Evolutionary conservation across 2,329 filamentous ascomycete genomes (phyloP).

Genomic region (Daldinia eschscholtzii): DNA sequence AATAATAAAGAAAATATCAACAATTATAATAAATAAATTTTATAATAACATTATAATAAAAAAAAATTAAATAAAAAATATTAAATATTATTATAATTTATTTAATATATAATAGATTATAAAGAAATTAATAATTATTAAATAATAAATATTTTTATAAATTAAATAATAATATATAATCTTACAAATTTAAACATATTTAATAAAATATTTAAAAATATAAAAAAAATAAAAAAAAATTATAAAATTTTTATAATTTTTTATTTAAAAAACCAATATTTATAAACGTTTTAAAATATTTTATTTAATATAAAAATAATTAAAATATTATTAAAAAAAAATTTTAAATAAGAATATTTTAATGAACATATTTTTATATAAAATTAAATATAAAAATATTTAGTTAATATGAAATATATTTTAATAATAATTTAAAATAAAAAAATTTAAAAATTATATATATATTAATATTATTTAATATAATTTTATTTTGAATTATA

Average conservation of each 20-base stretch:
- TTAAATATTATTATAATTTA: neutral
- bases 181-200: no score
- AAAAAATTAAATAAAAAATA: neutral
- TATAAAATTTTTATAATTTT: no score
- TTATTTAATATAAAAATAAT: neutral
- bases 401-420: neutral
- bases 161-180: neutral
- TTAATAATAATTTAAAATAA: conserved; percentile 6
- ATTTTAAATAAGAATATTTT: no score
- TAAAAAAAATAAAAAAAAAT: no score
- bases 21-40: neutral
- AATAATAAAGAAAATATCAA: neutral
- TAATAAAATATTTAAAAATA: no score
- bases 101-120: neutral
- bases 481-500: conserved; percentile 1
- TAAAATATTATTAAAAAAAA: no score
- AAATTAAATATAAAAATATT: neutral
- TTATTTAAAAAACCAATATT: no score
- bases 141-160: neutral
- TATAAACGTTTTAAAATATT: neutral
- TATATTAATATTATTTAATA: neutral
- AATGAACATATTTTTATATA: neutral
- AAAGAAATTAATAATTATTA: neutral
- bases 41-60: neutral
- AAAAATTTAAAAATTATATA: neutral